These are phyloP conservation scores for Scytalidium sp. DNA, from an alignment of 2,329 filamentous ascomycete species.

Conservation along the genomic window DNA sequence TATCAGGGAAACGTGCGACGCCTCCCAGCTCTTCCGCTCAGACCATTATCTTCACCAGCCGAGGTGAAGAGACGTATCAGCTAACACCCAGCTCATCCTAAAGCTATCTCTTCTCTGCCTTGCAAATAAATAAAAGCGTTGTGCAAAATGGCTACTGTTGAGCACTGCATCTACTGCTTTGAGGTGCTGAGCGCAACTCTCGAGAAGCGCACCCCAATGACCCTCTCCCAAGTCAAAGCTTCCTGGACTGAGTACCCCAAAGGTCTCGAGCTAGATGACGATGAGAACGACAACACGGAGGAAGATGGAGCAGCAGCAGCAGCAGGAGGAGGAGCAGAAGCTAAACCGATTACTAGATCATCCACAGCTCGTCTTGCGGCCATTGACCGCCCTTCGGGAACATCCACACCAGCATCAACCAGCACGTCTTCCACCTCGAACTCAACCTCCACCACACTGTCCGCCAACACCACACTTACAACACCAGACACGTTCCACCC, in stretches of 20 bases:
- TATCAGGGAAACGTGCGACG: background rate
- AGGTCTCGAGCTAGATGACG: conserved; percentile 30
- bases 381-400: conserved; percentile 9
- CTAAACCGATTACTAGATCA: conserved; percentile 1
- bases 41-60: background rate
- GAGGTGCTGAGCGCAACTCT: conserved; percentile 78
- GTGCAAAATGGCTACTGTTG: conserved; percentile 70
- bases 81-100: conserved; percentile 1
- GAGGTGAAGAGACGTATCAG: background rate
- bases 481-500: conserved; percentile 33
- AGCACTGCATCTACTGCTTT: conserved; percentile 92
- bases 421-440: conserved; percentile 17
- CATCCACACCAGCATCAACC: conserved; percentile 11
- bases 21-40: background rate
- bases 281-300: conserved; percentile 36
- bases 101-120: background rate
- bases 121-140: background rate
- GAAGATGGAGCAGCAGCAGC: conserved; percentile 9
- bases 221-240: conserved; percentile 65
- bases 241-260: conserved; percentile 48
- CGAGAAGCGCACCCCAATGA: conserved; percentile 63
- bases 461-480: conserved; percentile 31
- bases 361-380: conserved; percentile 13
- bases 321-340: conserved; percentile 1
- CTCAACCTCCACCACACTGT: conserved; percentile 13